Evolutionary conservation across 169 alveolate species (phyloP), one percentile per base, ranked within the genome.

Genomic region (Besnoitia besnoiti): DNA sequence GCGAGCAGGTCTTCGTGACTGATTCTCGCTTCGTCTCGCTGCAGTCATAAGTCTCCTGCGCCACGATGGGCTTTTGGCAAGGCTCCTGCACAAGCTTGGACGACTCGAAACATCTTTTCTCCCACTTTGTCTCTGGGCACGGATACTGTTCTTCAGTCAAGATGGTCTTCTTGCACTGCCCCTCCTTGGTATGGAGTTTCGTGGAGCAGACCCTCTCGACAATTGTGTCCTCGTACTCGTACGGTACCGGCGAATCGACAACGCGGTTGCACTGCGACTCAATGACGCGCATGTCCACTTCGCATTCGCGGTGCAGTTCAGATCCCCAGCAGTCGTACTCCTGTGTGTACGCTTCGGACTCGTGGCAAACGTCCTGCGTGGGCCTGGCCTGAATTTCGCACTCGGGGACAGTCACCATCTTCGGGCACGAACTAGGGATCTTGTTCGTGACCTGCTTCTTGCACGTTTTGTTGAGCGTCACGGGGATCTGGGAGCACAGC

Each of bases 261-360:
- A 62, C 85, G 33, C 94, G 42, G 37, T 85, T 80, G 85, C 94
- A 91, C 50, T 91, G 76, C 62, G 39, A 14, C 2, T 84, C 91
- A 4, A 61, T 46, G 46, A 85, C 91, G 35, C 39, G 39, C 91
- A 91, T 84, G 55, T 84, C 94, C 75, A 91, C 94, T 12, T 85
- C 44, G 85, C 94, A 90, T 42, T 90, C 94, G 85, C 73, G 75
- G 12, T 82, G 46, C 12, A 85, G 75, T 47, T 90, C 94, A 85
- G 85, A 55, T 7, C 94, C 90, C 94, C 94, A 90, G 94, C 94
- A 90, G 19, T 90, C 94, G 50, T 90, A 90, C 67, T 80, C 94
- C 51, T 80, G 85, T 39, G 46, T 61, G 77, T 50, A 82, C 27
- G 94, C 73, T 85, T 80, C 90, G 33, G 85, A 80, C 39, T 90